Conservation (phyloP, 768 basidiomycete genomes). For the Amanita brunnescens region DNA sequence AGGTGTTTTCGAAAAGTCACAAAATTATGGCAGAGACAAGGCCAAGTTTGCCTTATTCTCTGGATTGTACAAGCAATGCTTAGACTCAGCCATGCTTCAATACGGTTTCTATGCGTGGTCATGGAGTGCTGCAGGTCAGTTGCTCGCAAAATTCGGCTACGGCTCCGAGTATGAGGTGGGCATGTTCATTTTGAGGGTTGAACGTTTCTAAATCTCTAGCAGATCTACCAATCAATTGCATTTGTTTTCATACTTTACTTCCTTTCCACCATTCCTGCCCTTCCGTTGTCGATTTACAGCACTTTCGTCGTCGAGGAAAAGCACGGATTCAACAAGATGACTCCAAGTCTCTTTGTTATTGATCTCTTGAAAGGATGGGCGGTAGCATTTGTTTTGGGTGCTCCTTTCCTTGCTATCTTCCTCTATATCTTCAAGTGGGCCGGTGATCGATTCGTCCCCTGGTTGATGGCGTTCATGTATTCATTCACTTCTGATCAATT, state of each 20-base stretch:
- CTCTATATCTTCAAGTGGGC: conserved; percentile 90
- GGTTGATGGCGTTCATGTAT: conserved; percentile 89
- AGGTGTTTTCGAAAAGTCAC: conserved; percentile 80
- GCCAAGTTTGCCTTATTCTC: conserved; percentile 73
- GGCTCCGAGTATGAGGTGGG: conserved; percentile 66
- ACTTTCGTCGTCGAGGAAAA: conserved; percentile 94
- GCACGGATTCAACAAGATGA: conserved; percentile 97
- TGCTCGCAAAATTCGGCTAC: conserved; percentile 50
- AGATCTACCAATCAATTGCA: conserved; percentile 81
- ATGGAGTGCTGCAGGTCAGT: conserved; percentile 56
- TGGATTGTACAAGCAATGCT: conserved; percentile 60
- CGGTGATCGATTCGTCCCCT: conserved; percentile 86
- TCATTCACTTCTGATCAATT: conserved; percentile 18
- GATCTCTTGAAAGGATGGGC: conserved; percentile 80
- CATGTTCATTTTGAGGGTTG: conserved; percentile 6
- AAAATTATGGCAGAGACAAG: conserved; percentile 87
- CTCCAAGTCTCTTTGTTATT: conserved; percentile 59
- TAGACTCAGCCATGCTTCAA: conserved; percentile 65
- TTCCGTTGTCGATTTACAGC: conserved; percentile 75
- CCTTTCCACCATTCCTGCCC: conserved; percentile 53
- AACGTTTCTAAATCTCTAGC: background rate
- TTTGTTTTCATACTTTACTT: conserved; percentile 65
- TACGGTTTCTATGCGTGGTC: conserved; percentile 77
- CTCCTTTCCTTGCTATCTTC: conserved; percentile 83
- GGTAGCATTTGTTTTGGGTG: conserved; percentile 61